Evolutionary conservation across 2,329 filamentous ascomycete genomes (phyloP), one percentile per base, ranked within the genome.

Genomic region (Pseudovirgaria hyperparasitica): DNA sequence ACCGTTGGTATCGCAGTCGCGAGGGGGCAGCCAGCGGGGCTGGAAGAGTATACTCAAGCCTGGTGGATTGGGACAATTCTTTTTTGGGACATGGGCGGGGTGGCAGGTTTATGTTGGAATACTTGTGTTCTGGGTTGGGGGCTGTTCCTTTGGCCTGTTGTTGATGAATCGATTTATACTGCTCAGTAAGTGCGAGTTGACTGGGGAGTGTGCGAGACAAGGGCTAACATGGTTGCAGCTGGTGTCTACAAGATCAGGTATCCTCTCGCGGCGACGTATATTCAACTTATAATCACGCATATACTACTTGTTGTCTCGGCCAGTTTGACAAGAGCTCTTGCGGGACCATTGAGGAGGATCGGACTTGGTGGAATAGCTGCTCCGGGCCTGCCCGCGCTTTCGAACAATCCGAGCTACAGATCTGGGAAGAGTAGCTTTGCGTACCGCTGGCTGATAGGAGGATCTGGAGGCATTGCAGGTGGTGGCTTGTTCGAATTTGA

Each of bases 401-500:
- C 33, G 14, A 20, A 26, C 12, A 29, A 28, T 20, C 23, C 21
- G 23, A 15, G 38, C 8, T 12, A 39, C 12, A 28, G 36, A 7
- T 43, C 57, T 30, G 39, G 34, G n/a, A n/a, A n/a, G n/a, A n/a
- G n/a, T n/a, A n/a, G n/a, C n/a, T n/a, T n/a, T n/a, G n/a, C n/a
- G n/a, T n/a, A n/a, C n/a, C 42, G 38, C 25, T 52, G 55, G 52
- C 31, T 63, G 34, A 28, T 42, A 9, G 50, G 50, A 29, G 55
- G 56, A 8, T 57, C 55, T 1, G 59, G 61, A 4, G 62, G 63
- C 10, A 65, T 66, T 33, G 60, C 64, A 17, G 63, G 65, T n/a
- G 65, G 63, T 11, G 63, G 65, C 6, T 38, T 68, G 3, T 62
- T 70, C 29, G 65, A 67, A 34, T 65, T 68, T 28, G 62, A 68